These are phyloP conservation scores for Tolypocladium ovalisporum DNA, from an alignment of 2,329 filamentous ascomycete genomes.

Conservation along the genomic window DNA sequence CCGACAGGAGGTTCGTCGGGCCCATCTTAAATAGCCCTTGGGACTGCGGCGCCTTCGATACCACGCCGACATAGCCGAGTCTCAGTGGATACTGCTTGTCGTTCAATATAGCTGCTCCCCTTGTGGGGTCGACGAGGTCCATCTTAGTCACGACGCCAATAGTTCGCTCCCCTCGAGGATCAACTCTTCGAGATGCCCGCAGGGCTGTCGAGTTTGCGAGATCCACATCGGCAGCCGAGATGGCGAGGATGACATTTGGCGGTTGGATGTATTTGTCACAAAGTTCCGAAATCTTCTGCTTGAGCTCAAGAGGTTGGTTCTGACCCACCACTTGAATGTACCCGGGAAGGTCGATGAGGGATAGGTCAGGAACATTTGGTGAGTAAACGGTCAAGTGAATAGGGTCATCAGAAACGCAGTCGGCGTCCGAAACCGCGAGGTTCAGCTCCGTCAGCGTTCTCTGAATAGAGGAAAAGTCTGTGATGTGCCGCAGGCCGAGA, in stretches of 20 bases:
- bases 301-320: slow-evolving; percentile 82
- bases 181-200: slow-evolving; percentile 79
- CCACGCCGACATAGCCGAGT: slow-evolving; percentile 93
- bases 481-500: slow-evolving; percentile 77
- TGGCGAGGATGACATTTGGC: slow-evolving; percentile 92
- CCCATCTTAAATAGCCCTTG: slow-evolving; percentile 75
- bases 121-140: slow-evolving; percentile 81
- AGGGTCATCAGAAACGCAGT: slow-evolving; percentile 93
- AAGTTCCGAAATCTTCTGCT: slow-evolving; percentile 89
- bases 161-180: slow-evolving; percentile 87
- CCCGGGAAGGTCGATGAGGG: slow-evolving; percentile 88
- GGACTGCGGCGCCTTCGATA: slow-evolving; percentile 65
- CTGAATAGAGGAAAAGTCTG: slow-evolving; percentile 86
- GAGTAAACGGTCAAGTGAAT: slow-evolving; percentile 95
- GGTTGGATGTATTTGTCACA: slow-evolving; percentile 98
- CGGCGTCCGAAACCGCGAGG: slow-evolving; percentile 74
- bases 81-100: slow-evolving; percentile 91
- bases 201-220: slow-evolving; percentile 91
- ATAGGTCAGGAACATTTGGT: slow-evolving; percentile 87
- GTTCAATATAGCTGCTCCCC: slow-evolving; percentile 67
- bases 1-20: slow-evolving; percentile 63
- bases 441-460: slow-evolving; percentile 92
- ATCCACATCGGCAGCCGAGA: slow-evolving; percentile 95
- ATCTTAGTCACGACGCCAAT: slow-evolving; percentile 99
- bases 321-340: slow-evolving; percentile 94